Evolutionary conservation across 208 protist species (phyloP).

Genomic region (Acanthamoeba castellanii): DNA sequence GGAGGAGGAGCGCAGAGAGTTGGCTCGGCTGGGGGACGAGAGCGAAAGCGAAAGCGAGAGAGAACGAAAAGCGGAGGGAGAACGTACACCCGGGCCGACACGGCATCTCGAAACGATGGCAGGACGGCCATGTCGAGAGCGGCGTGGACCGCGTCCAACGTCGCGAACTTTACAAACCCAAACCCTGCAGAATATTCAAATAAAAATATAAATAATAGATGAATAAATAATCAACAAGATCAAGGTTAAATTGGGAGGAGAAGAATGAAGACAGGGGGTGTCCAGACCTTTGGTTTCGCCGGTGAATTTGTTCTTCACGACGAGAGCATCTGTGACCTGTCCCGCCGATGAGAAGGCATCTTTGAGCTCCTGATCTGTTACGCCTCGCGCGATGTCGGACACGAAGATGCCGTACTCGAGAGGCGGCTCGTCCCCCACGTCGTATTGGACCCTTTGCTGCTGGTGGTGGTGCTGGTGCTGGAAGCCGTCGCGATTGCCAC

Average conservation of each 20-base stretch:
- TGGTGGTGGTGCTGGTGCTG: background rate
- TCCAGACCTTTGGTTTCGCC: slow-evolving; percentile 78
- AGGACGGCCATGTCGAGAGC: slow-evolving; percentile 70
- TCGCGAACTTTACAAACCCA: slow-evolving; percentile 80
- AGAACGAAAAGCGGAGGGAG: background rate
- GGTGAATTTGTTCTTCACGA: slow-evolving; percentile 83
- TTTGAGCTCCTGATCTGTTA: slow-evolving; percentile 79
- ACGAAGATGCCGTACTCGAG: slow-evolving; percentile 41
- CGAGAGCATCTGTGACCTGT: slow-evolving; percentile 75
- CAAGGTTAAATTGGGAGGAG: background rate
- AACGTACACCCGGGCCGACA: slow-evolving; percentile 74
- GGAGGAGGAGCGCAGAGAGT: background rate
- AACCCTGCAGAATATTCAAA: slow-evolving; percentile 44
- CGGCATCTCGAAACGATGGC: slow-evolving; percentile 75
- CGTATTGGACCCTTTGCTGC: background rate
- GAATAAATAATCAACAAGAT: background rate
- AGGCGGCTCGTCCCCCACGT: background rate
- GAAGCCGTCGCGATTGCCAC: background rate
- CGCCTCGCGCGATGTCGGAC: slow-evolving; percentile 78
- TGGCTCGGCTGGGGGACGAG: background rate
- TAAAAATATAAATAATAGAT: background rate
- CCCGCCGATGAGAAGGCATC: slow-evolving; percentile 78
- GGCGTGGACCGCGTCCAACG: slow-evolving; percentile 12
- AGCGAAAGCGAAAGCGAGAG: background rate
- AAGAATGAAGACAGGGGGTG: background rate